phyloP scores from a whole-genome alignment of 2,329 filamentous ascomycete species.

The Microsporum audouinii region DNA sequence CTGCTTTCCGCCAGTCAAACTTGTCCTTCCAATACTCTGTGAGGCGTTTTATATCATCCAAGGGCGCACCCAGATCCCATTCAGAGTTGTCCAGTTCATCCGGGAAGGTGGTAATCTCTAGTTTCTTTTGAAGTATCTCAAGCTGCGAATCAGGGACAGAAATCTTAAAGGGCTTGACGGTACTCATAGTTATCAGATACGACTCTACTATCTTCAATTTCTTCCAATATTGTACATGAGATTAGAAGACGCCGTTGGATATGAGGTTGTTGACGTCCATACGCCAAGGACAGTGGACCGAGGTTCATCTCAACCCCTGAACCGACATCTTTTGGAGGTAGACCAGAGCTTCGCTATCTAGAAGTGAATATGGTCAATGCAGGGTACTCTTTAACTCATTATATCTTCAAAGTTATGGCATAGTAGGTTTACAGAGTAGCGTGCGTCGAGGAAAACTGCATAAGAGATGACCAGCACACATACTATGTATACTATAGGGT shows the following conservation, averaged over 20 bases:
- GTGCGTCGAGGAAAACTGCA: not conserved
- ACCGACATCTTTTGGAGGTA: not conserved
- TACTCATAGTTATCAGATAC: not conserved
- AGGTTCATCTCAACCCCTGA: not conserved
- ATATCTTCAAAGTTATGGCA: too few relatives aligned
- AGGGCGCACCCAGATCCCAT: conserved; percentile 50
- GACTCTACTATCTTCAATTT: not conserved
- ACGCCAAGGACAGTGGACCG: not conserved
- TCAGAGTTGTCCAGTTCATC: conserved; percentile 43
- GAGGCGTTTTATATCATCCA: conserved; percentile 50
- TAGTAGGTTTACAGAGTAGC: not conserved
- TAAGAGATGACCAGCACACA: not conserved
- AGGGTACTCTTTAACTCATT: too few relatives aligned
- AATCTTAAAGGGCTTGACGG: conserved; percentile 37
- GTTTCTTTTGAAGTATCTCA: conserved; percentile 45
- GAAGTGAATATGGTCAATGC: too few relatives aligned
- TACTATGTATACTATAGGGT: too few relatives aligned
- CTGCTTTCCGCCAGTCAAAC: conserved; percentile 52
- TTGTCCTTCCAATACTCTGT: conserved; percentile 44
- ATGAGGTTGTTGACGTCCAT: not conserved
- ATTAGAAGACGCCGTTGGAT: not conserved
- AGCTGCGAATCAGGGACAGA: conserved; percentile 42
- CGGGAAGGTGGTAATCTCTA: conserved; percentile 44
- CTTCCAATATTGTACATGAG: not conserved
- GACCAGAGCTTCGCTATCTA: too few relatives aligned